Conservation (phyloP, 2,329 filamentous ascomycete genomes). For the Cyclaneusma minus region DNA sequence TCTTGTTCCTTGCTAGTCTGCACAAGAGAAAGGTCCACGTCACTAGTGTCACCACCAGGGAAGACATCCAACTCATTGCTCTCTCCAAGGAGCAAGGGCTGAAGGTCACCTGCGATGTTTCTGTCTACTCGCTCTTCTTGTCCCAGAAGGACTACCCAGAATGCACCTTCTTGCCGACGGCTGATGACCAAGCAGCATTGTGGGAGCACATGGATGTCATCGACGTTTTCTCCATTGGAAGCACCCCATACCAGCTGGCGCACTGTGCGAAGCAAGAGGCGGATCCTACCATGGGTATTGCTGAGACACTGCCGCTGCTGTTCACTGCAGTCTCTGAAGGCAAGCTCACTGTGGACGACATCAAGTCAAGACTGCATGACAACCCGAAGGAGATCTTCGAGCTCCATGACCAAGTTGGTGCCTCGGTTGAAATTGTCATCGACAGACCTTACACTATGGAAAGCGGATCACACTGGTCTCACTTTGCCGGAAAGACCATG, state of each 20-base stretch:
- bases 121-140: slow-evolving; percentile 65
- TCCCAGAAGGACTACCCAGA: slow-evolving; percentile 55
- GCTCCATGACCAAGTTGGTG: slow-evolving; percentile 63
- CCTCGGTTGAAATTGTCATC: slow-evolving; percentile 60
- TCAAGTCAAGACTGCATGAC: slow-evolving; percentile 55
- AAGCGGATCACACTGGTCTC: slow-evolving; percentile 43
- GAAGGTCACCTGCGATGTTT: slow-evolving; percentile 68
- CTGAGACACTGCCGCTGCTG: slow-evolving; percentile 58
- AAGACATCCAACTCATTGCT: slow-evolving; percentile 63
- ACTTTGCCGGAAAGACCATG: slow-evolving; percentile 54
- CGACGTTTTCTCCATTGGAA: slow-evolving; percentile 67
- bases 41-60: slow-evolving; percentile 65
- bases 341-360: slow-evolving; percentile 56
- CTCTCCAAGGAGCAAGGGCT: slow-evolving; percentile 71
- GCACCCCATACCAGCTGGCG: slow-evolving; percentile 62
- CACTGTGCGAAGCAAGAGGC: slow-evolving; percentile 34
- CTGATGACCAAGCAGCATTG: slow-evolving; percentile 53
- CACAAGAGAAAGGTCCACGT: slow-evolving; percentile 68
- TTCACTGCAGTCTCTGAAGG: slow-evolving; percentile 64
- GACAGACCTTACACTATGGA: slow-evolving; percentile 52
- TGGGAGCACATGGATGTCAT: slow-evolving; percentile 62
- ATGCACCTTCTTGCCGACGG: slow-evolving; percentile 49
- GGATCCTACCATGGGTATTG: slow-evolving; percentile 49
- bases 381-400: slow-evolving; percentile 73
- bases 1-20: slow-evolving; percentile 61